A percentile compares a stretch with the other conserved stretches of the same genome.
These are phyloP conservation scores for Suhomyces terraborum DNA, from an alignment of 1,139 yeast species.

Conservation along the genomic window DNA sequence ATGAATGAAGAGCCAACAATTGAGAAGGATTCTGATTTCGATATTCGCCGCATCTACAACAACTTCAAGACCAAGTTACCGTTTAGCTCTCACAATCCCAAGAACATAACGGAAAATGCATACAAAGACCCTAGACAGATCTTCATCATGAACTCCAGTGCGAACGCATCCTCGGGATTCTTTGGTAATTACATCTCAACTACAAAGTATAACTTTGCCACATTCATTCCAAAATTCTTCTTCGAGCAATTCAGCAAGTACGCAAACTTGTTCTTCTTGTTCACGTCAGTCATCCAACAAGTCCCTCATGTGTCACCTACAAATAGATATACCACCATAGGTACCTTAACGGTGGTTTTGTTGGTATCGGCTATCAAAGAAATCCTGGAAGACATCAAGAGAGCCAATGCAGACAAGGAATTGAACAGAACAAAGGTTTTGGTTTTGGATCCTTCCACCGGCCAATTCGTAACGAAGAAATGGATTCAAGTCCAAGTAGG, in stretches of 20 bases:
- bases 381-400: slow-evolving; percentile 83
- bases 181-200: slow-evolving; percentile 89
- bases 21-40: slow-evolving; percentile 45
- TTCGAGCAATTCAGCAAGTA: slow-evolving; percentile 97
- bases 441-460: slow-evolving; percentile 62
- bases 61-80: slow-evolving; percentile 43
- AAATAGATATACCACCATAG: slow-evolving; percentile 91
- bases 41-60: slow-evolving; percentile 57
- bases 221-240: slow-evolving; percentile 90
- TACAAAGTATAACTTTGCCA: slow-evolving; percentile 92
- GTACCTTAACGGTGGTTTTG: slow-evolving; percentile 81
- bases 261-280: slow-evolving; percentile 90
- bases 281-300: slow-evolving; percentile 93
- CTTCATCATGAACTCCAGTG: slow-evolving; percentile 59
- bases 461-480: slow-evolving; percentile 62
- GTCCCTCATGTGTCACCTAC: slow-evolving; percentile 98
- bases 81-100: slow-evolving; percentile 15
- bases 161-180: slow-evolving; percentile 60
- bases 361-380: slow-evolving; percentile 92
- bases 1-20: slow-evolving; percentile 17
- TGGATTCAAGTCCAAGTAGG: slow-evolving; percentile 95
- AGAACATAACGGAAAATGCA: slow-evolving; percentile 7
- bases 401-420: slow-evolving; percentile 87
- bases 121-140: slow-evolving; percentile 63
- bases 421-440: slow-evolving; percentile 76